Evolutionary conservation across 768 basidiomycete species (phyloP), one percentile per base, ranked within the genome.

Genomic region (Fibroporia radiculosa): DNA sequence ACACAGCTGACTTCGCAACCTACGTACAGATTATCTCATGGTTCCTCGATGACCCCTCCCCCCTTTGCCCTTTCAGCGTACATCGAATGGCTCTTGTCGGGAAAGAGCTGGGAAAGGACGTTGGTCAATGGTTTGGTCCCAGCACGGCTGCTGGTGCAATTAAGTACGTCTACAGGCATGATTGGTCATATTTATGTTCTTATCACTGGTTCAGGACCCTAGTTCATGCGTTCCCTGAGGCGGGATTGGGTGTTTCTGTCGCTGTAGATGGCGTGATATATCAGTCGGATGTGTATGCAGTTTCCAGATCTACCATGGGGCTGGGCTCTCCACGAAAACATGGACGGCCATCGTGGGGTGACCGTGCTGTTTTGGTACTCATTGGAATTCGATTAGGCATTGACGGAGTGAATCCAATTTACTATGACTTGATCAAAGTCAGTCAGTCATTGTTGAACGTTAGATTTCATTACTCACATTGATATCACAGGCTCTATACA

Each of bases 111-210:
- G 95, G 95, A 11, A 97, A 89, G 49, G 89, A 92, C 52, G 86
- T 97, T 0, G 95, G 95, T 1, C 86, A 92, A 62, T 98, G 95
- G 95, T 98, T 98, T 57, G 95, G 95, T 0, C 95, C 95, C 0
- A 93, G 89, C 58, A 92, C 89, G 0, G 96, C 95, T n/a, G 93
- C 93, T 6, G 93, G 93, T 28, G 93, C 92, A 10, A 86, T 98
- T 67, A 91, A 86, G 86, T 90, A 58, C 38, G 58, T 56, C 40
- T 10, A 18, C 34, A 6, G 10, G 20, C 33, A 16, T 47, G 20
- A 26, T 18, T 27, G n/a, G 11, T 28, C 18, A 22, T 37, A 2
- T 16, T n/a, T 13, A 40, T 31, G n/a, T n/a, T n/a, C n/a, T n/a
- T n/a, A n/a, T n/a, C n/a, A n/a, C n/a, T n/a, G n/a, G 38, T 16